phyloP scores from a whole-genome alignment of 768 basidiomycete species.

The Trametes elegans region DNA sequence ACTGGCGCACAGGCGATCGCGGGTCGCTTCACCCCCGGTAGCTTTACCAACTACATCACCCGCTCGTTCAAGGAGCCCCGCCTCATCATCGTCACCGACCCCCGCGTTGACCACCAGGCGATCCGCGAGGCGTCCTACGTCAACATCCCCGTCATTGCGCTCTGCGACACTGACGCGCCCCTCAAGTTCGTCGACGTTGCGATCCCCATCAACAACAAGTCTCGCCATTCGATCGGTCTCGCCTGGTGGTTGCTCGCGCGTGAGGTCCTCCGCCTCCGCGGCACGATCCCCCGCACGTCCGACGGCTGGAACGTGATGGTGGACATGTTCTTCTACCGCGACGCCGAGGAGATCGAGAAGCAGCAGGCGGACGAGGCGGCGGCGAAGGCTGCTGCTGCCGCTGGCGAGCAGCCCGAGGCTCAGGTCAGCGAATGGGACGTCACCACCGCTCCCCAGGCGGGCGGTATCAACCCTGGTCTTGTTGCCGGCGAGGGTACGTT shows the following conservation, averaged over 20 bases:
- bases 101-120: slow-evolving; percentile 99
- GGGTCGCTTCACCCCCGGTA: slow-evolving; percentile 98
- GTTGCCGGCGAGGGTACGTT: slow-evolving; percentile 57
- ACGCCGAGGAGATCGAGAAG: slow-evolving; percentile 98
- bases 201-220: slow-evolving; percentile 99
- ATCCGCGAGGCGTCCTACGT: slow-evolving; percentile 99
- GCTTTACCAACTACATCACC: slow-evolving; percentile 99
- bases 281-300: slow-evolving; percentile 85
- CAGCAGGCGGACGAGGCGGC: slow-evolving; percentile 93
- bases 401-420: slow-evolving; percentile 52
- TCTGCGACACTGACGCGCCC: slow-evolving; percentile 98
- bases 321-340: slow-evolving; percentile 99
- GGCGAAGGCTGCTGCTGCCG: slow-evolving; percentile 67
- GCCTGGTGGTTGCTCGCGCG: slow-evolving; percentile 97
- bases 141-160: slow-evolving; percentile 99
- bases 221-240: slow-evolving; percentile 94
- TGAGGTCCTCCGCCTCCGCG: slow-evolving; percentile 94
- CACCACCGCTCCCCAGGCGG: slow-evolving; percentile 61
- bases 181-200: slow-evolving; percentile 97
- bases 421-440: slow-evolving; percentile 74
- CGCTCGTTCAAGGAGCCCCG: slow-evolving; percentile 99
- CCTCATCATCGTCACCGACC: slow-evolving; percentile 97
- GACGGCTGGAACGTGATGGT: slow-evolving; percentile 99
- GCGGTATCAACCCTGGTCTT: slow-evolving; percentile 75
- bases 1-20: slow-evolving; percentile 99